These are phyloP conservation scores for Populus tremula DNA, from an alignment of 345 rosid genomes.

Conservation along the genomic window DNA sequence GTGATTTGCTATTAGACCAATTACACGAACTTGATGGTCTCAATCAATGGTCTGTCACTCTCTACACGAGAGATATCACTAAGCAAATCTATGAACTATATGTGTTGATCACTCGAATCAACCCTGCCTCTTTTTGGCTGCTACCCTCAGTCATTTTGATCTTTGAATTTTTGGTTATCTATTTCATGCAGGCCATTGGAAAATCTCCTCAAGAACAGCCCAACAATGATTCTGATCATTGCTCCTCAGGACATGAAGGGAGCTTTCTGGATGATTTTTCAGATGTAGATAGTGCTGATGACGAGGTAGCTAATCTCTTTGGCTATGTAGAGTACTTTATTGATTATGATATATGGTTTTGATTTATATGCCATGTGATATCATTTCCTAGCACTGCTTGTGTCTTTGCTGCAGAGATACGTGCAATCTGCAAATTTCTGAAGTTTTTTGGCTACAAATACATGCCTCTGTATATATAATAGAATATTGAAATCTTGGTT, in stretches of 20 bases:
- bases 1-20: not conserved
- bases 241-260: conserved; percentile 49
- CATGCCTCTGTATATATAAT: no score
- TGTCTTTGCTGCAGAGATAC: no score
- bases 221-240: conserved; percentile 34
- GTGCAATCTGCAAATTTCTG: no score
- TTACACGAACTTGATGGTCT: not conserved
- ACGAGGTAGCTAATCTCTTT: conserved; percentile 48
- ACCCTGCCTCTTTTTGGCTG: not conserved
- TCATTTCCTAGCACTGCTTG: not conserved
- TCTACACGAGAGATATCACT: not conserved
- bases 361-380: not conserved
- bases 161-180: not conserved
- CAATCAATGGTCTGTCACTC: not conserved
- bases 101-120: not conserved
- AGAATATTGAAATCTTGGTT: no score
- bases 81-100: not conserved
- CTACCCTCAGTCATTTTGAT: not conserved
- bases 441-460: no score
- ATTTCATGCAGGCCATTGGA: conserved; percentile 51
- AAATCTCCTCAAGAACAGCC: conserved; percentile 37
- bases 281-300: conserved; percentile 47
- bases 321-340: not conserved
- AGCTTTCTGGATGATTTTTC: conserved; percentile 49
- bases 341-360: not conserved